Evolutionary conservation across 805 yeast genomes (phyloP).

Genomic region (Pichia phayaonensis): DNA sequence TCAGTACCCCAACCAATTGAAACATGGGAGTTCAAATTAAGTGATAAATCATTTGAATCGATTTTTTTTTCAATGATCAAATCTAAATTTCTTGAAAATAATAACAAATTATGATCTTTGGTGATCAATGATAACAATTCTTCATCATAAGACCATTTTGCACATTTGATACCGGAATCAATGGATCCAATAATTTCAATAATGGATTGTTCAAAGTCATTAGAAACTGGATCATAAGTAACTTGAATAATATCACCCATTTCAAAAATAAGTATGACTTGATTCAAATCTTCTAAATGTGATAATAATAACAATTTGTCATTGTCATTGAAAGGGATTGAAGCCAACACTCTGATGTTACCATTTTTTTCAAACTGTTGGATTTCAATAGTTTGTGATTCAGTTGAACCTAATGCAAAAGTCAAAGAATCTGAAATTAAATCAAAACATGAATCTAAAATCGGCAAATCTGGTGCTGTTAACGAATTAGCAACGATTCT

Average conservation of each 20-base stretch:
- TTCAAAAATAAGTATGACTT: constrained; percentile 56
- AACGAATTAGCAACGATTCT: constrained; percentile 42
- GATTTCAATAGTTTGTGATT: constrained; percentile 57
- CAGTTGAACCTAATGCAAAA: constrained; percentile 48
- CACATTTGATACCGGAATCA: constrained; percentile 65
- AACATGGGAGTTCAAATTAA: constrained; percentile 64
- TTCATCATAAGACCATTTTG: constrained; percentile 88
- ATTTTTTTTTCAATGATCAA: constrained; percentile 62
- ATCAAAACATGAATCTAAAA: constrained; percentile 55
- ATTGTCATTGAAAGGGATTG: constrained; percentile 42
- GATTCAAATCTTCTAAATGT: constrained; percentile 65
- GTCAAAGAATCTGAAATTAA: constrained; percentile 68
- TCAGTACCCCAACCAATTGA: constrained; percentile 98
- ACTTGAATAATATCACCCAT: constrained; percentile 74
- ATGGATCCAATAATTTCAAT: constrained; percentile 78
- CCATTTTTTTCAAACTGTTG: constrained; percentile 70
- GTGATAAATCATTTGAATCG: constrained; percentile 50
- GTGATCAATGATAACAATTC: constrained; percentile 73
- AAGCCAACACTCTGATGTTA: constrained; percentile 46
- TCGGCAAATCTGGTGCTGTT: constrained; percentile 58
- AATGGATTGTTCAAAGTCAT: constrained; percentile 47
- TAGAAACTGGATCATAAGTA: constrained; percentile 41
- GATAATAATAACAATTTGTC: constrained; percentile 45
- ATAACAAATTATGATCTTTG: constrained; percentile 46
- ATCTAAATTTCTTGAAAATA: constrained; percentile 73